Evolutionary conservation across 495 filamentous ascomycete species (phyloP), one percentile per base, ranked within the genome.

Genomic region (Trichoderma parareesei): DNA sequence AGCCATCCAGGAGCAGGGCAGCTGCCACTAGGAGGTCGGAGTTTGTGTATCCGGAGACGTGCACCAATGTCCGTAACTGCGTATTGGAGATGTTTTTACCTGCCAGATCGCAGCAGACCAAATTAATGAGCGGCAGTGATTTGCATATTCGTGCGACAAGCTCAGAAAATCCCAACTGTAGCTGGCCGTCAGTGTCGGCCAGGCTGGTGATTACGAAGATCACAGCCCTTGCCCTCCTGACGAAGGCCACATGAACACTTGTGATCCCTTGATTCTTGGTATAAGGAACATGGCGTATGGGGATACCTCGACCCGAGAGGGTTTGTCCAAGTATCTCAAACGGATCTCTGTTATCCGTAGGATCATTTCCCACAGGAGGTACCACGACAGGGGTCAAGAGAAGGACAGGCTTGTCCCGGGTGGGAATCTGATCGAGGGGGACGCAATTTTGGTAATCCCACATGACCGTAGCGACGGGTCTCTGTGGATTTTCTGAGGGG

Each of bases 241-340:
- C 83, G 69, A 86, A 84, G 35, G 77, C 81, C n/a, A 79, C 76
- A 70, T 88, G 85, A 8, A 78, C 84, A 53, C 74, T 76, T 6
- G 83, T 88, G 64, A 88, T 83, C 14, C 84, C 84, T 59, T 81
- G 79, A 38, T 74, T 77, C 20, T 78, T 77, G 6, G 79, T 79
- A 64, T 87, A 87, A 33, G 85, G 85, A 64, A 86, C 83, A 68
- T 87, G 85, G 46, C 82, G 80, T 67, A 87, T 75, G 74, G 78
- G 81, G 2, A 78, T 73, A 69, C 87, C 84, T 62, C 78, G 74
- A 33, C 64, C 73, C 5, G 84, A 83, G 66, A 87, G 71, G 14
- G 82, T 79, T 62, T 76, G 77, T 38, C 85, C 85, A 62, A 87
- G 72, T 37, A 81, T 79, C 67, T 87, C 85, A 64, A 87, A 87